These are phyloP conservation scores for Colletotrichum eleusines DNA, from an alignment of 2,329 filamentous ascomycete species.

Conservation along the genomic window DNA sequence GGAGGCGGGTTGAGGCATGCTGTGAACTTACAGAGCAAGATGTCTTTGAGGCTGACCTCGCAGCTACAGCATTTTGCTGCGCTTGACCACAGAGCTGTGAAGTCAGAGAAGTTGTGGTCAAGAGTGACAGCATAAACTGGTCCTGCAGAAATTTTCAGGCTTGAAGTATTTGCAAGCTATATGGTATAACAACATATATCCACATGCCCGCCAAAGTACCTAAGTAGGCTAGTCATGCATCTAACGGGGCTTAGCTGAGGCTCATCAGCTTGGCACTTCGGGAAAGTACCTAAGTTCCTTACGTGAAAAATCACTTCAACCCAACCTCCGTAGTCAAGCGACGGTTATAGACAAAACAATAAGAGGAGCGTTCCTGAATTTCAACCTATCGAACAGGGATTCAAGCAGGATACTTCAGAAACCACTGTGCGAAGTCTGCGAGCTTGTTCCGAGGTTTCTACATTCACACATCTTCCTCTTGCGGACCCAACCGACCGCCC, in stretches of 20 bases:
- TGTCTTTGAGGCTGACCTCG: neutral
- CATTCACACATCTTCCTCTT: neutral
- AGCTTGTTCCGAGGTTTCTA: neutral
- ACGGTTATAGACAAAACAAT: neutral
- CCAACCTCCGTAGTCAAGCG: neutral
- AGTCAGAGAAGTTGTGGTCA: neutral
- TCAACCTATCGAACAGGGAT: neutral
- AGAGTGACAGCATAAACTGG: neutral
- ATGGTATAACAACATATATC: constrained; percentile 24
- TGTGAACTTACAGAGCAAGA: constrained; percentile 44
- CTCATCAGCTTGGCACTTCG: neutral
- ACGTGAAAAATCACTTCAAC: constrained; percentile 18
- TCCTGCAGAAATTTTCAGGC: constrained; percentile 41
- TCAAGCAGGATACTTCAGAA: neutral
- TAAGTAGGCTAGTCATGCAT: neutral
- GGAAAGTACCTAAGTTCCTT: neutral
- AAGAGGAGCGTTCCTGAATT: neutral
- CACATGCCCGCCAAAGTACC: neutral
- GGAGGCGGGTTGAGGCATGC: constrained; percentile 25
- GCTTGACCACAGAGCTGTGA: neutral
- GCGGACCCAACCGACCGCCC: neutral
- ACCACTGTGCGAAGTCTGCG: neutral
- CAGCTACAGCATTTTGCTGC: neutral
- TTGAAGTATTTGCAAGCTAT: constrained; percentile 35
- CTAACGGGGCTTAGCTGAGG: neutral